Evolutionary conservation across 1,284 basidiomycete genomes (phyloP).

Genomic region (Trichosporon coremiiforme): DNA sequence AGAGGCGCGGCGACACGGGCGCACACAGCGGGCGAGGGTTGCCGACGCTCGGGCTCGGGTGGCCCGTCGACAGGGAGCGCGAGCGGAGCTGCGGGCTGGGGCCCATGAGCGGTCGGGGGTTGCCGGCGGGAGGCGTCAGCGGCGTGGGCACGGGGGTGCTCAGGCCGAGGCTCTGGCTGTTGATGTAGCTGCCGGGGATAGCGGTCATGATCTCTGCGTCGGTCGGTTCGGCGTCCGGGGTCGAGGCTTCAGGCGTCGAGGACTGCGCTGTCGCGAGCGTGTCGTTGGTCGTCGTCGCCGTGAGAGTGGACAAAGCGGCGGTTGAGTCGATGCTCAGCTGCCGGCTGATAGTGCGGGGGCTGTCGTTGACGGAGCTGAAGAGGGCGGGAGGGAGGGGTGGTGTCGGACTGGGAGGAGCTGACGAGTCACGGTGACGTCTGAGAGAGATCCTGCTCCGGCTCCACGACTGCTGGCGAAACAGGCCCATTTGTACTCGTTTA

Average conservation of each 20-base stretch:
- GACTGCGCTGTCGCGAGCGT: background rate
- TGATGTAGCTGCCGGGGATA: constrained; percentile 5
- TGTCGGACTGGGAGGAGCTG: constrained; percentile 8
- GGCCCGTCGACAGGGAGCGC: constrained; percentile 3
- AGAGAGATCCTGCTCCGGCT: constrained; percentile 13
- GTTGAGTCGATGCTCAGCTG: background rate
- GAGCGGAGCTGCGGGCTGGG: constrained; percentile 5
- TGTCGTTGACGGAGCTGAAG: background rate
- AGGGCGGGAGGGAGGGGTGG: background rate
- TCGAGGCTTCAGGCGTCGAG: background rate
- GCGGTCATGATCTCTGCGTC: constrained; percentile 5
- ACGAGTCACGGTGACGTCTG: constrained; percentile 12
- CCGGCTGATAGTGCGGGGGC: background rate
- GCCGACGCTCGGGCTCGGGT: constrained; percentile 1
- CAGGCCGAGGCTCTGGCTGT: background rate
- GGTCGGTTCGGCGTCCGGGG: background rate
- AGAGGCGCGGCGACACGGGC: background rate
- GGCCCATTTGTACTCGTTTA: constrained; percentile 14
- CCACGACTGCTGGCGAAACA: constrained; percentile 12
- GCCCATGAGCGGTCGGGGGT: background rate
- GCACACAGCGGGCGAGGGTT: constrained; percentile 14
- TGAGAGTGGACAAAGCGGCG: background rate
- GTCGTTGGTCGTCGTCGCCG: background rate
- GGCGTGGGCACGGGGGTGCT: background rate
- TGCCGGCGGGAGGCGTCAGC: background rate